These are phyloP conservation scores for Metschnikowia aberdeeniae DNA, from an alignment of 805 yeast species.

Conservation along the genomic window DNA sequence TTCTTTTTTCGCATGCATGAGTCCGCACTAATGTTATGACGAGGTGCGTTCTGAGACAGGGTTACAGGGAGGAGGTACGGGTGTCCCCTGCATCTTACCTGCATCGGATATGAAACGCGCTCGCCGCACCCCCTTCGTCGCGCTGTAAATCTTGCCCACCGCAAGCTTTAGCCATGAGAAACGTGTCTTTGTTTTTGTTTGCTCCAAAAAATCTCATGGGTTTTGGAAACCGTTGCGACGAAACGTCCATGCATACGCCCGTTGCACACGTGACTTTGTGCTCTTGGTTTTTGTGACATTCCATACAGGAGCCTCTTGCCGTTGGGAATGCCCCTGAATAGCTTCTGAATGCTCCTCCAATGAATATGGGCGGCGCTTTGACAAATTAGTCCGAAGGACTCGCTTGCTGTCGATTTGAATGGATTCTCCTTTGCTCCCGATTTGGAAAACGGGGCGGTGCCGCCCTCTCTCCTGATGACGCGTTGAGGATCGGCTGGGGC, in stretches of 20 bases:
- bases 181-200: neutral
- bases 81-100: neutral
- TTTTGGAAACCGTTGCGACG: neutral
- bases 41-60: neutral
- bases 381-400: no score
- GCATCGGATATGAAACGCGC: slow-evolving; percentile 1
- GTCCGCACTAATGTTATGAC: neutral
- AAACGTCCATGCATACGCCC: neutral
- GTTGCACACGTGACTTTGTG: neutral
- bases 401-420: no score
- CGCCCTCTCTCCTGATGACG: neutral
- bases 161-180: neutral
- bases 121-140: neutral
- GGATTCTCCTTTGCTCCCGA: no score
- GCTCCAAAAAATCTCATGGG: no score
- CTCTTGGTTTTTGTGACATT: no score
- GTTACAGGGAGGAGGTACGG: neutral
- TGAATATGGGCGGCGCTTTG: no score
- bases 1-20: neutral
- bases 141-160: neutral
- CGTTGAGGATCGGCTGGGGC: neutral
- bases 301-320: no score
- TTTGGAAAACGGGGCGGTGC: no score
- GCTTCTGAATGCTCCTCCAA: no score
- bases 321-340: no score